Evolutionary conservation across 2,329 filamentous ascomycete species (phyloP), one percentile per base, ranked within the genome.

Genomic region (Curvularia sp.): DNA sequence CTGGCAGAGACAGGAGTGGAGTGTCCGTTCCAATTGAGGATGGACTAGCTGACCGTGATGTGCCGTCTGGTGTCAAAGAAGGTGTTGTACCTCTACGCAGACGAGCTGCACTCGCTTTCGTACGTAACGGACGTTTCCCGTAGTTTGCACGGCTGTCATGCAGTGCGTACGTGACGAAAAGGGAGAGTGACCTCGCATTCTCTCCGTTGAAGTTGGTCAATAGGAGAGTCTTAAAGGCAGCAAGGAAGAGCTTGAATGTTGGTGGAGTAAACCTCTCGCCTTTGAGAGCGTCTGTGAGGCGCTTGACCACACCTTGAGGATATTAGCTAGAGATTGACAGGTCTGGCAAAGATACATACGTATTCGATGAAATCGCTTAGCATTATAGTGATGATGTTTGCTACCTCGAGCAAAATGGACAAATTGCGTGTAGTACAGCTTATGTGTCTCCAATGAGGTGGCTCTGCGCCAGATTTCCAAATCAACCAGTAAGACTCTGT

Each of bases 371-470:
- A 99, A 80, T 47, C 95, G 87, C 71, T 92, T 90, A 52, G 90
- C 88, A 75, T 99, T 99, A 78, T 98, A 98, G 59, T 92, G 89
- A 72, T 93, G 91, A 71, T 96, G 90, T 73, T 95, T 93, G 83
- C 94, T 97, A 69, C 89, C 89, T n/a, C 90, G 86, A 1, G 91
- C 90, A 78, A 99, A 97, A 0, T 89, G 89, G 61, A 89, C 83
- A 70, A 98, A 98, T 73, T 99, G 95, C 60, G 89, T 88, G 78
- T 97, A 98, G 77, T 98, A 99, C 24, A 97, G 82, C 68, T 90
- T 89, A 71, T 97, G 92, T 0, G 93, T 91, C 18, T 88, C 84
- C 5, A 87, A 75, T 33, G 91, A 89, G 22, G 90, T 91, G 12
- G 74, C 71, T 76, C 87, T 89, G 64, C 94, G 87, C 95, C 95